Percentiles rank a stretch among this genome's conserved stretches.
Conservation (phyloP, 768 basidiomycete genomes). For the Psilocybe tampanensis region DNA sequence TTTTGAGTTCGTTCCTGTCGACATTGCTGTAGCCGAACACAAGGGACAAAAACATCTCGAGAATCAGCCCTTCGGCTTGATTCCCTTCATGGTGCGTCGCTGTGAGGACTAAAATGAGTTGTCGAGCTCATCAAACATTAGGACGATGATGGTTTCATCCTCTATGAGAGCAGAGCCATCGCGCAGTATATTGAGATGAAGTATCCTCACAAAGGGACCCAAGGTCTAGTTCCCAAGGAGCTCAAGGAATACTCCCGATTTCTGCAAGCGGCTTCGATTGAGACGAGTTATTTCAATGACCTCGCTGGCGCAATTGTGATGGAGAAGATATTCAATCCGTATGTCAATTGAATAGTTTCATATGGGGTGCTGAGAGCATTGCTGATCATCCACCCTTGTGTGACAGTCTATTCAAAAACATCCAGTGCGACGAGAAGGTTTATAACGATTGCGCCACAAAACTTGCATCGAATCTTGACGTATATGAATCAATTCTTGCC, state of each 20-base stretch:
- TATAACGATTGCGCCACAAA: slow-evolving; percentile 30
- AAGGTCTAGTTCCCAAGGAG: slow-evolving; percentile 44
- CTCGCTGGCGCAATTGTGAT: slow-evolving; percentile 30
- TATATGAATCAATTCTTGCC: slow-evolving; percentile 53
- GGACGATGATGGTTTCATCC: slow-evolving; percentile 56
- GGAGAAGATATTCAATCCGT: slow-evolving; percentile 54
- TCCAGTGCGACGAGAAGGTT: slow-evolving; percentile 22
- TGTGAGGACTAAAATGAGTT: not conserved
- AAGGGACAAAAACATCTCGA: slow-evolving; percentile 39
- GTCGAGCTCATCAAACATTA: slow-evolving; percentile 11
- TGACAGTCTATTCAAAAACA: slow-evolving; percentile 14
- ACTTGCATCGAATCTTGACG: slow-evolving; percentile 45
- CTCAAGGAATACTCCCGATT: slow-evolving; percentile 35
- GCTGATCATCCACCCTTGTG: not conserved
- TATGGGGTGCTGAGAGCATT: not conserved
- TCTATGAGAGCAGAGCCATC: slow-evolving; percentile 61
- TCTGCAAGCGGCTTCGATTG: slow-evolving; percentile 45
- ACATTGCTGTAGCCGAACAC: slow-evolving; percentile 42
- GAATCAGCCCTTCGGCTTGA: slow-evolving; percentile 59
- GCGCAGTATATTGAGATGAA: slow-evolving; percentile 52
- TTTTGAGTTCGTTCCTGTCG: slow-evolving; percentile 45
- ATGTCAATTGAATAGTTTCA: not conserved
- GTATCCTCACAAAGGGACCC: slow-evolving; percentile 45
- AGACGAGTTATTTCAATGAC: slow-evolving; percentile 46
- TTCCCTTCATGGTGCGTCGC: slow-evolving; percentile 48